Percentiles rank a stretch among this genome's conserved stretches.
Conservation (phyloP, 371 early-diverging fungal species). For the Zopfochytrium polystomum region DNA sequence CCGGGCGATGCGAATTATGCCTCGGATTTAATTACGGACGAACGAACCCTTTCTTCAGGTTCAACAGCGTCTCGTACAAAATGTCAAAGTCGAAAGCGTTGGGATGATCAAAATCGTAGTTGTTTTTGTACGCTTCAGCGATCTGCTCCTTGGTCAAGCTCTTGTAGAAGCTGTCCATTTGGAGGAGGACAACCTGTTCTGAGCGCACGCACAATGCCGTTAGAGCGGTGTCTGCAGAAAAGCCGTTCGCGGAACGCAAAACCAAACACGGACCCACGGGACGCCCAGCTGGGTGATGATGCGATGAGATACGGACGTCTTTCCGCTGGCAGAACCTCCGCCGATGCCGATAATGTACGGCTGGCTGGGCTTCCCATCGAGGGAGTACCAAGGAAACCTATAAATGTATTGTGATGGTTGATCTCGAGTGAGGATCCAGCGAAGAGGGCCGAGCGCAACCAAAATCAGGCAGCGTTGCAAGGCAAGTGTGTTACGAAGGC, state of each 20-base stretch:
- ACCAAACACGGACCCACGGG: constrained; percentile 43
- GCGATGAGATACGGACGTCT: constrained; percentile 47
- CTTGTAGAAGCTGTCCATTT: constrained; percentile 95
- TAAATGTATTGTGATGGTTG: no score
- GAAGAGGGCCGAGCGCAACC: no score
- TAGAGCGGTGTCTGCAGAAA: no score
- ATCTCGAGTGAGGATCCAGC: no score
- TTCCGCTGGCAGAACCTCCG: constrained; percentile 53
- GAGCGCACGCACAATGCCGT: no score
- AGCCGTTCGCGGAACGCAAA: no score
- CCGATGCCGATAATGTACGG: constrained; percentile 56
- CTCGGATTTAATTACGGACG: no score
- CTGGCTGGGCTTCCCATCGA: constrained; percentile 27
- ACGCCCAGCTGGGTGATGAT: constrained; percentile 45
- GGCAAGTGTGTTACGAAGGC: no score
- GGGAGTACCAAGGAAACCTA: constrained; percentile 30
- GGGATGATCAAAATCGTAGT: constrained; percentile 82
- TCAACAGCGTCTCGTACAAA: constrained; percentile 63
- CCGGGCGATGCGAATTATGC: no score
- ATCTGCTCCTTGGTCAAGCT: constrained; percentile 69
- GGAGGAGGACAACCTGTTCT: constrained; percentile 69
- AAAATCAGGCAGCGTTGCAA: no score
- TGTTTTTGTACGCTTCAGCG: constrained; percentile 52
- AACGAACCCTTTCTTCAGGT: constrained; percentile 76
- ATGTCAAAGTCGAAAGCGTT: constrained; percentile 76